phyloP scores from a whole-genome alignment of 1,284 basidiomycete genomes.

The Boletus holoroseus region DNA sequence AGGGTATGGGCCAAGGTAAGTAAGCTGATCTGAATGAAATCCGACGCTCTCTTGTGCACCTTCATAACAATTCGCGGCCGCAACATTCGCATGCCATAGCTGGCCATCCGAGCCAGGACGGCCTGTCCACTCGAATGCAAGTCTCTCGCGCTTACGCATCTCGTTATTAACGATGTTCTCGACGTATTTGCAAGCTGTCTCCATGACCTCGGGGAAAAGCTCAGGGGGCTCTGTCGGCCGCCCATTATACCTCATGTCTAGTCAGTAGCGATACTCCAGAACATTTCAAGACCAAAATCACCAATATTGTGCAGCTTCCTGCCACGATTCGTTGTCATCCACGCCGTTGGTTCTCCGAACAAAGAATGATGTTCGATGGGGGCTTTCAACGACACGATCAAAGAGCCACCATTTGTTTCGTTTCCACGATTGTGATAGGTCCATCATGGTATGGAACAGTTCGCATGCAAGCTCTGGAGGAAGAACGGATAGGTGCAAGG shows the following conservation, averaged over 20 bases:
- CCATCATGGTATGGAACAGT: conserved; percentile 65
- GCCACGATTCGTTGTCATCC: conserved; percentile 46
- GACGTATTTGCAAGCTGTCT: conserved; percentile 71
- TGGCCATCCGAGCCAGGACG: conserved; percentile 30
- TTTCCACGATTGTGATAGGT: conserved; percentile 59
- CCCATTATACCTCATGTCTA: conserved; percentile 68
- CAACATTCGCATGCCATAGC: conserved; percentile 84
- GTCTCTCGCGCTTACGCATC: conserved; percentile 56
- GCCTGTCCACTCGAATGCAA: conserved; percentile 68
- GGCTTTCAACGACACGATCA: conserved; percentile 75
- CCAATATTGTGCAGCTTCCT: conserved; percentile 66
- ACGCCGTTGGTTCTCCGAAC: conserved; percentile 45
- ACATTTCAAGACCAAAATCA: conserved; percentile 25
- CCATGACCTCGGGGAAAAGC: conserved; percentile 67
- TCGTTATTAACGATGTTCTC: conserved; percentile 75
- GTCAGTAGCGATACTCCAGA: conserved; percentile 12
- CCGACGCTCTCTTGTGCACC: conserved; percentile 83
- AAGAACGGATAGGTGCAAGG: conserved; percentile 61
- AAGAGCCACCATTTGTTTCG: conserved; percentile 82
- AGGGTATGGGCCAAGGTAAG: conserved; percentile 84
- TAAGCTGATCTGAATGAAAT: conserved; percentile 75
- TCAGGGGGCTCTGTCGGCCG: conserved; percentile 52
- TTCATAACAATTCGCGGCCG: conserved; percentile 87
- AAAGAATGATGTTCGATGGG: conserved; percentile 79
- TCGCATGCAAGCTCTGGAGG: conserved; percentile 67